A percentile compares a stretch with the other conserved stretches of the same genome.
Conservation (phyloP, 164 flowering plant genomes). For the Nymphaea colorata region DNA sequence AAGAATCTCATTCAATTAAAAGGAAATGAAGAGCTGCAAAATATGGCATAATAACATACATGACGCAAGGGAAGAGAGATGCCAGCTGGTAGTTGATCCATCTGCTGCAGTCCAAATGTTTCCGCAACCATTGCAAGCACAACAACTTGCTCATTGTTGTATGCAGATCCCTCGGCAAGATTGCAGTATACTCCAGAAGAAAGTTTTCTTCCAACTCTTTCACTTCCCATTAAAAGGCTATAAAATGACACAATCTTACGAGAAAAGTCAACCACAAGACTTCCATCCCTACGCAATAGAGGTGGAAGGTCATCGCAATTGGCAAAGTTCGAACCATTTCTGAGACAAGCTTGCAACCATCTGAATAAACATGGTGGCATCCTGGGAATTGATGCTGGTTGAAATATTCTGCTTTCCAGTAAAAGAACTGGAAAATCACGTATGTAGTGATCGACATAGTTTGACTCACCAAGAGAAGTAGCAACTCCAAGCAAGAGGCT, state of each 20-base stretch:
- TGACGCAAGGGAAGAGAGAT: slow-evolving; percentile 92
- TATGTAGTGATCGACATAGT: slow-evolving; percentile 73
- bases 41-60: slow-evolving; percentile 36
- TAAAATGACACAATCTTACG: slow-evolving; percentile 79
- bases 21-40: too few species aligned
- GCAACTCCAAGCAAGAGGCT: slow-evolving; percentile 55
- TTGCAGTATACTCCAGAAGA: slow-evolving; percentile 67
- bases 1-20: too few species aligned
- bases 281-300: slow-evolving; percentile 48
- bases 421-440: slow-evolving; percentile 82
- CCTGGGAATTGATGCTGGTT: slow-evolving; percentile 17
- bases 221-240: slow-evolving; percentile 65
- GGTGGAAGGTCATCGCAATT: slow-evolving; percentile 53
- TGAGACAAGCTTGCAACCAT: slow-evolving; percentile 84
- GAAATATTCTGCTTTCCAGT: slow-evolving; percentile 13
- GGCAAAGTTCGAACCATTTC: slow-evolving; percentile 42
- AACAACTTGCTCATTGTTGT: slow-evolving; percentile 52
- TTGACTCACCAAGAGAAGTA: slow-evolving; percentile 40
- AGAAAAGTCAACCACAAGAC: slow-evolving; percentile 58
- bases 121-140: slow-evolving; percentile 98
- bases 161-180: slow-evolving; percentile 58
- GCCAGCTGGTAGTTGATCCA: slow-evolving; percentile 81
- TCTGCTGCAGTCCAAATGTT: slow-evolving; percentile 70
- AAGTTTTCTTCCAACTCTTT: slow-evolving; percentile 46
- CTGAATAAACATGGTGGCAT: slow-evolving; percentile 73